Evolutionary conservation across 331 rosid species (phyloP).

Genomic region (Saraca asoca): DNA sequence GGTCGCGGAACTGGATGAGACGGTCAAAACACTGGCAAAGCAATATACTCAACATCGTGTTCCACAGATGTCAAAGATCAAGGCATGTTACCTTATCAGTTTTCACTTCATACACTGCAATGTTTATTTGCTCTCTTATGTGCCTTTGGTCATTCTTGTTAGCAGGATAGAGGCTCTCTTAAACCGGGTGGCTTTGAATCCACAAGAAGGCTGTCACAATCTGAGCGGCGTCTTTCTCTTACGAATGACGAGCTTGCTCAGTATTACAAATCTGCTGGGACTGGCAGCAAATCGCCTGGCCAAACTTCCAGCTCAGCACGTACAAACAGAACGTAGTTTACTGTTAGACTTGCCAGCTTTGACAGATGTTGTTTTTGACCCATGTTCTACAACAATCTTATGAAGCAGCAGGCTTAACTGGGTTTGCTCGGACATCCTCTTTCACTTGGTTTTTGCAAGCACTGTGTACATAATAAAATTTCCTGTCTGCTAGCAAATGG

Average conservation of each 20-base stretch:
- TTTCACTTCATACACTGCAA: background rate
- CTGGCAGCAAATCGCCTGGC: slow-evolving; percentile 47
- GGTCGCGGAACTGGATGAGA: slow-evolving; percentile 79
- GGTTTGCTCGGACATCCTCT: slow-evolving; percentile 13
- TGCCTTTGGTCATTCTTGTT: slow-evolving; percentile 23
- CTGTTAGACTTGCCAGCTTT: background rate
- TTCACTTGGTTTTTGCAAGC: background rate
- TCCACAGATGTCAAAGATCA: slow-evolving; percentile 46
- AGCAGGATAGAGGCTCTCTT: slow-evolving; percentile 43
- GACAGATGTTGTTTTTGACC: background rate
- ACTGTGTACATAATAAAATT: slow-evolving; percentile 11
- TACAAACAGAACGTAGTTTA: slow-evolving; percentile 14
- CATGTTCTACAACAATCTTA: background rate
- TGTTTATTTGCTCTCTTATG: slow-evolving; percentile 11
- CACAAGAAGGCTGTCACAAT: slow-evolving; percentile 54
- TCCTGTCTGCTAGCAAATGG: background rate
- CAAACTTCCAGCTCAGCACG: slow-evolving; percentile 15
- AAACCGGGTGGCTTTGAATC: slow-evolving; percentile 47
- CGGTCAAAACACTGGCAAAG: slow-evolving; percentile 55
- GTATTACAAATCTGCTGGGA: slow-evolving; percentile 46
- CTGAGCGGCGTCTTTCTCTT: slow-evolving; percentile 60
- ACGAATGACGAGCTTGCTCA: slow-evolving; percentile 62
- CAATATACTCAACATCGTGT: slow-evolving; percentile 37
- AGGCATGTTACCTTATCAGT: slow-evolving; percentile 45
- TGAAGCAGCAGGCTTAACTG: slow-evolving; percentile 23